phyloP scores from a whole-genome alignment of 306 rosid genomes.

The Pueraria montana region DNA sequence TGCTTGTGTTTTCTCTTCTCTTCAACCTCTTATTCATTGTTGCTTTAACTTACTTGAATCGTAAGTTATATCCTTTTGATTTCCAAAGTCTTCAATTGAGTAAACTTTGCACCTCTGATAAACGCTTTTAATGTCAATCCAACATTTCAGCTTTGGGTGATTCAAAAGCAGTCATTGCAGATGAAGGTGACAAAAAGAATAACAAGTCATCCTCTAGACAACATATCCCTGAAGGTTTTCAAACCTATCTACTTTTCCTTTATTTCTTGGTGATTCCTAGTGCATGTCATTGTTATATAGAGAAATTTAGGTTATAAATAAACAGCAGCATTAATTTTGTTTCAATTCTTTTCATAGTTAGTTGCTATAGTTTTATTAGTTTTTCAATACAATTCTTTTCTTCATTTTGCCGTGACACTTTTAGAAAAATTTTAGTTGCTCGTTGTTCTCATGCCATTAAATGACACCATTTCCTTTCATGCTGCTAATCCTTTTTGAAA shows the following conservation, averaged over 20 bases:
- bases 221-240: conserved; percentile 40
- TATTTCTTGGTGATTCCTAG: conserved; percentile 24
- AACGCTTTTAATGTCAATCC: conserved; percentile 5
- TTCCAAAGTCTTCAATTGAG: conserved; percentile 17
- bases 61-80: conserved; percentile 58
- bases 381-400: conserved; percentile 4
- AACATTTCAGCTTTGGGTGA: conserved; percentile 64
- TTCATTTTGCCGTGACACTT: neutral
- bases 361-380: neutral
- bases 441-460: conserved; percentile 10
- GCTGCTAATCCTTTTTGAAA: neutral
- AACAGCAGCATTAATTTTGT: neutral
- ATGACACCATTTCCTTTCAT: neutral
- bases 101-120: neutral
- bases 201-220: conserved; percentile 24
- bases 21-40: conserved; percentile 67
- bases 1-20: conserved; percentile 70
- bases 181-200: conserved; percentile 50
- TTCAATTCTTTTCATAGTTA: neutral
- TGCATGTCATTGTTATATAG: conserved; percentile 26
- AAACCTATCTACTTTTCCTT: neutral
- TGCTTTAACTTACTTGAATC: conserved; percentile 68
- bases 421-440: neutral
- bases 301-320: neutral
- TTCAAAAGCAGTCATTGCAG: conserved; percentile 55